Conservation (phyloP, 1,284 basidiomycete species). For the Sanguinoderma infundibulare region DNA sequence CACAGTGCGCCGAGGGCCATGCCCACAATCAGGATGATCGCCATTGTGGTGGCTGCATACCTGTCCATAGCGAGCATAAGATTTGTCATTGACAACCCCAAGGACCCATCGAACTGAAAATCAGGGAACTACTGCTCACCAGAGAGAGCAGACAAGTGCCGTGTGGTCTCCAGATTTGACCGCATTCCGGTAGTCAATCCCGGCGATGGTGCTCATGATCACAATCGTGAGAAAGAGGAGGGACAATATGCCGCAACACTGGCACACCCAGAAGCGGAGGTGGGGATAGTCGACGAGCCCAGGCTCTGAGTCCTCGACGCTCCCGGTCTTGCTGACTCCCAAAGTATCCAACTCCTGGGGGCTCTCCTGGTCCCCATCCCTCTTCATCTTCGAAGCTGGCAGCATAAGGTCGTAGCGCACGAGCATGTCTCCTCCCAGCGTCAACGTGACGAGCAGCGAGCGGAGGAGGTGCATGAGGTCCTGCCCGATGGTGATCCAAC, state of each 20-base stretch:
- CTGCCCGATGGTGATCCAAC: constrained; percentile 36
- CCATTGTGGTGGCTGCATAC: constrained; percentile 16
- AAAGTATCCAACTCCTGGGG: not conserved
- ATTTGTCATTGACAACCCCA: too few relatives aligned
- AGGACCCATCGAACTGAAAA: too few relatives aligned
- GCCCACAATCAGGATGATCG: not conserved
- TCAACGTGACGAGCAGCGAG: constrained; percentile 37
- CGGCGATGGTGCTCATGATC: constrained; percentile 35
- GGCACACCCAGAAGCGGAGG: constrained; percentile 35
- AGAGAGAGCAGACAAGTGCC: constrained; percentile 26
- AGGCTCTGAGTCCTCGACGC: too few relatives aligned
- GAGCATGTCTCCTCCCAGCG: constrained; percentile 14
- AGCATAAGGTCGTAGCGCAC: not conserved
- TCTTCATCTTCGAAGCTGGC: not conserved
- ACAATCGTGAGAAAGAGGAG: constrained; percentile 30
- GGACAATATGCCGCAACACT: constrained; percentile 26
- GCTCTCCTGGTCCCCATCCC: too few relatives aligned
- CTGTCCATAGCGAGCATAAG: too few relatives aligned
- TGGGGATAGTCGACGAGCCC: constrained; percentile 30
- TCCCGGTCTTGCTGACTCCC: too few relatives aligned
- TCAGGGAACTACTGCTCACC: too few relatives aligned
- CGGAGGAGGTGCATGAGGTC: constrained; percentile 32
- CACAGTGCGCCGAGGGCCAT: not conserved
- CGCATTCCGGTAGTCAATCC: constrained; percentile 28
- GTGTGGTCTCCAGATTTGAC: constrained; percentile 19